Conservation (phyloP, 805 yeast genomes). For the Nakazawaea anatomiae region DNA sequence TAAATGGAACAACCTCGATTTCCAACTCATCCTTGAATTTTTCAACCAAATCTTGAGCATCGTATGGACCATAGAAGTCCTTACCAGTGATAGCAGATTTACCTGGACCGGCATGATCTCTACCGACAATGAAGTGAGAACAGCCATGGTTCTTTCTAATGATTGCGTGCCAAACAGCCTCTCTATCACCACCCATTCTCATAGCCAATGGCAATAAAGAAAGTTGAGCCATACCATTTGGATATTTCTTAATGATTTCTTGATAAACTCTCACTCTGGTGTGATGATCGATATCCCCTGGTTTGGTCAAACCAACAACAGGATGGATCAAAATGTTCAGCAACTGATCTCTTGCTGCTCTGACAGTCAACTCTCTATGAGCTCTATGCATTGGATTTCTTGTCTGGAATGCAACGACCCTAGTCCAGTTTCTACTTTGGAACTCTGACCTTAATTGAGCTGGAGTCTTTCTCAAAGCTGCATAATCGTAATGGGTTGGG, state of each 20-base stretch:
- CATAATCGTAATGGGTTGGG: slow-evolving; percentile 88
- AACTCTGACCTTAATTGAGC: slow-evolving; percentile 86
- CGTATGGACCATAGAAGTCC: slow-evolving; percentile 95
- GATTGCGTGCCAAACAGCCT: slow-evolving; percentile 97
- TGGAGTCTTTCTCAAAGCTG: slow-evolving; percentile 83
- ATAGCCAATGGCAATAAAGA: slow-evolving; percentile 90
- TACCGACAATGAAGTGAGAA: slow-evolving; percentile 93
- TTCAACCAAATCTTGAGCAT: slow-evolving; percentile 87
- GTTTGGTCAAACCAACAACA: slow-evolving; percentile 94
- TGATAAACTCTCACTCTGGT: slow-evolving; percentile 94
- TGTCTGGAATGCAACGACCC: slow-evolving; percentile 95
- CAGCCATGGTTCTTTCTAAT: slow-evolving; percentile 96
- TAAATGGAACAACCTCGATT: slow-evolving; percentile 90
- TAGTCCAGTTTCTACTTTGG: slow-evolving; percentile 72
- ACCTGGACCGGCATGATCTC: slow-evolving; percentile 99
- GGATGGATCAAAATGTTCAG: slow-evolving; percentile 91
- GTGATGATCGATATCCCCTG: slow-evolving; percentile 97
- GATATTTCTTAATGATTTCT: slow-evolving; percentile 87
- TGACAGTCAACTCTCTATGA: slow-evolving; percentile 90
- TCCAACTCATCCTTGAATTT: slow-evolving; percentile 70
- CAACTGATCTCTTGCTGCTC: slow-evolving; percentile 92
- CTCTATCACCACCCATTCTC: slow-evolving; percentile 99
- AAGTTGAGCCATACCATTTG: slow-evolving; percentile 87
- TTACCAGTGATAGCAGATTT: slow-evolving; percentile 72
- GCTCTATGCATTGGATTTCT: slow-evolving; percentile 99